Conservation (phyloP, 2,329 filamentous ascomycete genomes). For the Aspergillus sp. region DNA sequence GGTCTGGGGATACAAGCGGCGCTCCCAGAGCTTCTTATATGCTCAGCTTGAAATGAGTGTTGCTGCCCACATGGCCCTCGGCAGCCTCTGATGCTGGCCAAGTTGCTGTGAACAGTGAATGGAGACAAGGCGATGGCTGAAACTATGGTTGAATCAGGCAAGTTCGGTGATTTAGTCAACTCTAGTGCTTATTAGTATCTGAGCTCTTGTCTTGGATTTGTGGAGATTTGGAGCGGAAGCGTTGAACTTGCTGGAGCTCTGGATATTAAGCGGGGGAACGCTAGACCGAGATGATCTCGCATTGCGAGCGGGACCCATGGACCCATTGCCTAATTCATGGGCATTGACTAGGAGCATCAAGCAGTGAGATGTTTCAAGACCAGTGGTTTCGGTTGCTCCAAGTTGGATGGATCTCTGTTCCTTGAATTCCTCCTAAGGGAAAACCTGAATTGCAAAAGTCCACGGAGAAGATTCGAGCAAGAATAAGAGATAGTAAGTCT, state of each 20-base stretch:
- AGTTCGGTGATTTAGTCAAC: background rate
- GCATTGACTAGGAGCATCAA: background rate
- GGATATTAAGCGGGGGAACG: background rate
- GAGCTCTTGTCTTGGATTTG: background rate
- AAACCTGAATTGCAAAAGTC: background rate
- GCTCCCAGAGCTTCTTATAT: background rate
- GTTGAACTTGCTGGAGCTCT: background rate
- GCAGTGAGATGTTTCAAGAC: background rate
- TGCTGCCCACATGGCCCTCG: background rate
- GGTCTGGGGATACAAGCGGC: background rate
- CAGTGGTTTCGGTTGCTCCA: background rate
- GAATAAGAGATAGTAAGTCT: background rate
- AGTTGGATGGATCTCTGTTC: background rate
- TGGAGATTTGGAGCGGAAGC: background rate
- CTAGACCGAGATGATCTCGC: background rate
- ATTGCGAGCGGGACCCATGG: background rate
- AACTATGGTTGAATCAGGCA: background rate
- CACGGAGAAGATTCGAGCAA: background rate
- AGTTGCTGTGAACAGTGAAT: background rate
- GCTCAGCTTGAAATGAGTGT: background rate
- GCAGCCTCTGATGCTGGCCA: background rate
- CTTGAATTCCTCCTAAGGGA: background rate
- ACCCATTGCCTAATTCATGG: background rate
- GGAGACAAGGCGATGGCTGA: background rate
- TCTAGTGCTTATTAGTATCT: background rate